Evolutionary conservation across 225 moss, liverwort and hornwort species (phyloP).

Genomic region (Pleurozium schreberi): DNA sequence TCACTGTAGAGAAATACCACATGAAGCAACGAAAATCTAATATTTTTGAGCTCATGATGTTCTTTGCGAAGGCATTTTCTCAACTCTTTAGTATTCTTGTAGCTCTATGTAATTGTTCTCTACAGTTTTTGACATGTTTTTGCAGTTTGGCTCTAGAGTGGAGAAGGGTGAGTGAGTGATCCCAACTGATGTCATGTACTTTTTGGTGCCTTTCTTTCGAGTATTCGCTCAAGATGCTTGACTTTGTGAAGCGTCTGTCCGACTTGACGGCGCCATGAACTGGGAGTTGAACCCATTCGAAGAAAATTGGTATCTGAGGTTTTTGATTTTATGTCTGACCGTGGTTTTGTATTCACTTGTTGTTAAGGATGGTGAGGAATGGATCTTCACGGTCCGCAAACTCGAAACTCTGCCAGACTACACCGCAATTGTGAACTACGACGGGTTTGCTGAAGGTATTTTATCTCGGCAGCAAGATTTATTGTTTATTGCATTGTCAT

Average conservation of each 20-base stretch:
- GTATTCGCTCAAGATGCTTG: neutral
- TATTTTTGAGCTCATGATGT: neutral
- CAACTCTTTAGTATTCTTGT: neutral
- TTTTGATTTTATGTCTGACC: neutral
- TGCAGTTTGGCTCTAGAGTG: neutral
- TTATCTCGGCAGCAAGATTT: neutral
- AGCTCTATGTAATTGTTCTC: neutral
- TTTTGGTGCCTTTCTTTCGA: neutral
- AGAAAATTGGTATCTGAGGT: neutral
- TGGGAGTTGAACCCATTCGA: neutral
- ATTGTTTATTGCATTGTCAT: neutral
- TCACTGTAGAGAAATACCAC: neutral
- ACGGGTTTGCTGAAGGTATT: conserved; percentile 89
- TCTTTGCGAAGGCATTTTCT: neutral
- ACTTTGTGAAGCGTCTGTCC: neutral
- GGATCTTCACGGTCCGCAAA: conserved; percentile 92
- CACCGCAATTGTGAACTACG: conserved; percentile 81
- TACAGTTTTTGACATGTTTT: neutral
- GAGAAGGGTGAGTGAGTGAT: neutral
- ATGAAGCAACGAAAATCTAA: neutral
- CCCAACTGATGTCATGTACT: neutral
- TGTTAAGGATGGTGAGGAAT: conserved; percentile 81
- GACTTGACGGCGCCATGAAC: neutral
- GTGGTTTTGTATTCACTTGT: neutral
- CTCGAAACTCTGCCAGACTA: conserved; percentile 43